Evolutionary conservation across 1,139 yeast species (phyloP), one percentile per base, ranked within the genome.

Genomic region (Pichia sp.): DNA sequence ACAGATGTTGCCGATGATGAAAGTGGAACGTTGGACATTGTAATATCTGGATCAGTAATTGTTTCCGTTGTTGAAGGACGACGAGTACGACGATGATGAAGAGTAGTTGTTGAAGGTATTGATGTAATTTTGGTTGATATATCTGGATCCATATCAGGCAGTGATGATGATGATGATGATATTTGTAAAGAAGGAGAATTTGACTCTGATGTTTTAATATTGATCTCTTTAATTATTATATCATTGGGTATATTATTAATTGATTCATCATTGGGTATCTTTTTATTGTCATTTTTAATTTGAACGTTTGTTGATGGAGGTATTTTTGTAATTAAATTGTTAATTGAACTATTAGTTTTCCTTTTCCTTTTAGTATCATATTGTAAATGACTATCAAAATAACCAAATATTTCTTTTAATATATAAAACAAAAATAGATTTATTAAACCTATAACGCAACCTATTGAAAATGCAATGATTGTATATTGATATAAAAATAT

Each of bases 401-500:
- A 38, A 7, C 23, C 10, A n/a, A 39, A 23, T n/a, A 33, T 8
- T 25, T 27, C 31, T 11, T 25, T 22, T 3, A 37, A 32, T 22
- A 32, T 7, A 11, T 30, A 41, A 26, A 48, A 41, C 30, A 46
- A 9, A 4, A 41, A 1, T 31, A 35, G 26, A 27, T 48, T 41
- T 11, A 35, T 12, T 23, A 41, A 4, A 11, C 57, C 58, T 29
- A 40, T 31, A 4, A 34, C 23, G 9, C 48, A 26, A 4, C 58
- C 58, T 12, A 50, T 25, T 6, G 50, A 27, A 6, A 48, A 25
- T 9, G 57, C 48, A n/a, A 48, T 39, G 4, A 40, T 35, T 10
- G 48, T 12, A 31, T 51, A 50, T 27, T 53, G 55, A 39, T 54
- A 54, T 10, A 49, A 9, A 10, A 53, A 24, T 11, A 41, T 33